Percentiles rank a stretch among this genome's conserved stretches.
phyloP scores from a whole-genome alignment of 768 basidiomycete genomes.

The Phylloporus sp. region DNA sequence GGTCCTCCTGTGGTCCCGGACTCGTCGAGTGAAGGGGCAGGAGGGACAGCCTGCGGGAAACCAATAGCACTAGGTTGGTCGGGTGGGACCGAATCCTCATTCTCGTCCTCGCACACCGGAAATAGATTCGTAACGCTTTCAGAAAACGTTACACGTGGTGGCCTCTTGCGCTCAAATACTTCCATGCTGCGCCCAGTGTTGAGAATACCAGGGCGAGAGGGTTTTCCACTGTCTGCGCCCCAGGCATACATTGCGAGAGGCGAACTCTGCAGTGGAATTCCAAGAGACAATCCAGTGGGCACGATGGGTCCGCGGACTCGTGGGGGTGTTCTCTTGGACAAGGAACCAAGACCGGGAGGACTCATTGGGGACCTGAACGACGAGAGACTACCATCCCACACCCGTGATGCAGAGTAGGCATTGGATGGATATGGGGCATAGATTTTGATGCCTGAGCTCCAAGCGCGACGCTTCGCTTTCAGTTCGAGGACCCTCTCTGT shows the following conservation, averaged over 20 bases:
- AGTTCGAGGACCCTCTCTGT: conserved; percentile 45
- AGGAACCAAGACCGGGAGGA: conserved; percentile 22
- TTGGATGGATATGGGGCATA: conserved; percentile 24
- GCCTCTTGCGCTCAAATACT: conserved; percentile 12
- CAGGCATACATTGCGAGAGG: conserved; percentile 42
- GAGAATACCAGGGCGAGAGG: conserved; percentile 15
- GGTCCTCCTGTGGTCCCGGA: not conserved
- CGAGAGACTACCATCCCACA: conserved; percentile 16
- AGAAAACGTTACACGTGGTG: conserved; percentile 16
- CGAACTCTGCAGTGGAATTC: conserved; percentile 48
- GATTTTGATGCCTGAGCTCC: conserved; percentile 53
- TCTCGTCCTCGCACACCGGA: conserved; percentile 31
- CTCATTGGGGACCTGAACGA: not conserved
- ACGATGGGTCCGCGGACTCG: conserved; percentile 20
- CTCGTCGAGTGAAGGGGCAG: not conserved
- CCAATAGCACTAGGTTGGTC: conserved; percentile 11
- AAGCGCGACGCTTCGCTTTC: conserved; percentile 60
- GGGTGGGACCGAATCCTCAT: conserved; percentile 32
- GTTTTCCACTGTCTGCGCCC: conserved; percentile 37
- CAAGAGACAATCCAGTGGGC: conserved; percentile 42
- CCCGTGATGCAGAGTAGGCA: conserved; percentile 1
- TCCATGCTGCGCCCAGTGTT: conserved; percentile 11
- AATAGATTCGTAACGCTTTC: conserved; percentile 22
- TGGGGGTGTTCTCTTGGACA: not conserved
- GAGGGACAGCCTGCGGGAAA: conserved; percentile 18